Evolutionary conservation across 2,329 filamentous ascomycete genomes (phyloP), one percentile per base, ranked within the genome.

Genomic region (Pseudocercospora vitis): DNA sequence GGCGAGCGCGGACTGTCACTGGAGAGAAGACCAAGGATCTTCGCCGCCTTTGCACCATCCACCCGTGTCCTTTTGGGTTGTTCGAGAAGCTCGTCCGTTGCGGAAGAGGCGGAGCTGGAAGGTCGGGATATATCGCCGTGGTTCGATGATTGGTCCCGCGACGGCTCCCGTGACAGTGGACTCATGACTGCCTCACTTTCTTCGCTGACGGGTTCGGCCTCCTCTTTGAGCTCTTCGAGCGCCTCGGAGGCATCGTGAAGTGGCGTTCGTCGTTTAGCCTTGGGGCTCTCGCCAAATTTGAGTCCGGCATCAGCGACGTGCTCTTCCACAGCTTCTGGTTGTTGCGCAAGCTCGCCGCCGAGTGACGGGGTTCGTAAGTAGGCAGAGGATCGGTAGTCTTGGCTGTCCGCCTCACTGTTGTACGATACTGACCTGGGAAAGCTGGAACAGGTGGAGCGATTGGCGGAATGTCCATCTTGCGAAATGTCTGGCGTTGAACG

Each of bases 1-100:
- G 54, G 48, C 16, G 47, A 40, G n/a, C 24, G 40, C 12, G 26
- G 53, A n/a, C 48, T 35, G 11, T 51, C 47, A 14, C 28, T 26
- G 19, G 48, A 40, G 31, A 62, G 29, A 6, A 65, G 50, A 7
- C 62, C 64, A 28, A 68, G 62, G 26, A 67, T 52, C 39, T 62
- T 61, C 3, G 63, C 65, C 9, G 63, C 63, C 48, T 66, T 66
- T 16, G 57, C 57, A 26, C 62, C 63, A 23, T 64, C 62, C 26
- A 63, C 59, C 28, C 53, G 57, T 19, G 61, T 57, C 39, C 52
- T 55, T 14, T 56, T 54, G 3, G 54, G 55, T 23, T 48, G 31
- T 8, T 42, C 53, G 21, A 40, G 46, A 11, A 59, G 40, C n/a
- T 48, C 47, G 23, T 52, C 49, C 1, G 29, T 33, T 23, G 18